Base-by-base conservation (phyloP, 495 filamentous ascomycete species). In the Chaetomium fimeti region DNA sequence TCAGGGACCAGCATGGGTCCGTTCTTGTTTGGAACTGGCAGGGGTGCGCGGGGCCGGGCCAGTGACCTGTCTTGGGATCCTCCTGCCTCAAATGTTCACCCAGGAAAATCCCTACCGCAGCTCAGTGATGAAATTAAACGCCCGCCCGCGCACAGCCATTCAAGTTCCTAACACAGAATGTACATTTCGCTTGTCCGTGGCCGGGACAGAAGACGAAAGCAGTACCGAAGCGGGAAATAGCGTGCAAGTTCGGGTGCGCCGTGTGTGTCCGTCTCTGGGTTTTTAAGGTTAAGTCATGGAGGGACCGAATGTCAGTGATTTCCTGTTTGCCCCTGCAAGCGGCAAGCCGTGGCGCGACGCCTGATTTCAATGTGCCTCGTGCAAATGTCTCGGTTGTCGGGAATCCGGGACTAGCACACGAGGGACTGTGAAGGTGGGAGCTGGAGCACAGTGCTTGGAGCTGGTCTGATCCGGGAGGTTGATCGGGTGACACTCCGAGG, bases 1-100 rank as follows among this genome's bases (percentile, higher is more conserved):
- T 29, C 59, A 57, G 54, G 54, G 54, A 57, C 54, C 54, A 57
- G 54, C 54, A 57, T 20, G 54, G 54, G 54, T 57, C 54, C 22
- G 1, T 13, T 57, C 54, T 38, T 57, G 54, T 40, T 57, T 57
- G 32, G 54, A 42, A 22, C 36, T 9, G 8, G 54, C 54, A 57
- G 54, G 54, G 54, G 32, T 42, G 36, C 29, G 32, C 32, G 32
- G 54, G 29, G 32, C 28, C 54, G n/a, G 54, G n/a, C 29, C 54
- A 22, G 20, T 29, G 49, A 11, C 52, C 29, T 38, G 29, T 5
- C 28, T 54, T 29, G 4, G 28, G 28, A n/a, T 29, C 12, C 25
- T 29, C 3, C 43, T 47, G 43, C 43, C n/a, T 47, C n/a, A 20
- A 13, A 18, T 18, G n/a, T 49, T 49, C 45, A 8, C 49, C 49